These are phyloP conservation scores for Aechmea fasciata DNA, from an alignment of 176 grass and related monocot species.

Conservation along the genomic window DNA sequence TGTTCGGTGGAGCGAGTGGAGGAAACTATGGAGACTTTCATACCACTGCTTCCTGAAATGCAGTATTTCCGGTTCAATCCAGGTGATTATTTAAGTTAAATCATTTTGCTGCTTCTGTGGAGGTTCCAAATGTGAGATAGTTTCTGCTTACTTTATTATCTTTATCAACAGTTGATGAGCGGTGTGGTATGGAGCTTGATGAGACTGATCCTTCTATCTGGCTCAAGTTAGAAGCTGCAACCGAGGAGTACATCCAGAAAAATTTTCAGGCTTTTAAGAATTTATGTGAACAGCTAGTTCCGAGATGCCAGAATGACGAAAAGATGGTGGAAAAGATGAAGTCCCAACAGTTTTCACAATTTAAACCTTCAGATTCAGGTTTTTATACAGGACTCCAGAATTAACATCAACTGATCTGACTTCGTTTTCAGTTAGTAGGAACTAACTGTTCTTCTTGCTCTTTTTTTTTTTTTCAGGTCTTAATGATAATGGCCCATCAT, in stretches of 20 bases:
- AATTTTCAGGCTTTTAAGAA: conserved; percentile 63
- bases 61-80: conserved; percentile 98
- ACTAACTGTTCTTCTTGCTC: not conserved
- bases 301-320: conserved; percentile 66
- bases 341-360: conserved; percentile 56
- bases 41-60: conserved; percentile 95
- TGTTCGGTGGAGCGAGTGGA: conserved; percentile 95
- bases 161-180: conserved; percentile 74
- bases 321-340: conserved; percentile 52
- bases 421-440: no score
- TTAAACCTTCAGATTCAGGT: conserved; percentile 61
- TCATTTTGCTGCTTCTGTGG: not conserved
- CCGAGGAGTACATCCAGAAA: conserved; percentile 91
- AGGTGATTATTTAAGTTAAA: conserved; percentile 33
- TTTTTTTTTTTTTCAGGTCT: conserved; percentile 30
- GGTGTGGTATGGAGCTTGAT: conserved; percentile 94
- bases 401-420: not conserved
- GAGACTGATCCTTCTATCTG: conserved; percentile 88
- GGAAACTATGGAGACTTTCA: conserved; percentile 85
- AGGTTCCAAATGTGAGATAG: no score
- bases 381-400: conserved; percentile 16
- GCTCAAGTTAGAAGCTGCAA: conserved; percentile 92
- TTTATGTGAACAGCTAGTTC: conserved; percentile 70
- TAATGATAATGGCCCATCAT: conserved; percentile 58
- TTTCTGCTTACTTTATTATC: conserved; percentile 16